Evolutionary conservation across 352 stramenopile genomes (phyloP).

Genomic region (Salisapilia sapeloensis): DNA sequence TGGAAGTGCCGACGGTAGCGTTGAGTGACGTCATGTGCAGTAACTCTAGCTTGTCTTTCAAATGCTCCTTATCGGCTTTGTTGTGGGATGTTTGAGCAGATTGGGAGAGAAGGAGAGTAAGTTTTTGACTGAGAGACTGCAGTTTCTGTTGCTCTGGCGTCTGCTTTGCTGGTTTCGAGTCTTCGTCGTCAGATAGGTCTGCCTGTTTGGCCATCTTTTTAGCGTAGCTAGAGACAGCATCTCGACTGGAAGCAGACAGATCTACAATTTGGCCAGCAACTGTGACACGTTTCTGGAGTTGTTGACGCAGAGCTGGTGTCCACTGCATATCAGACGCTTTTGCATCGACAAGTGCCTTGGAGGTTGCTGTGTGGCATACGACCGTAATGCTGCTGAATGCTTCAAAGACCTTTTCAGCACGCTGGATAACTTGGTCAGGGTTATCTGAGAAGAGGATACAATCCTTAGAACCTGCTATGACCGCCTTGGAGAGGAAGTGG

Average conservation of each 20-base stretch:
- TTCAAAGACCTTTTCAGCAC: not conserved
- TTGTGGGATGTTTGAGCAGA: not conserved
- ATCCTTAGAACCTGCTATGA: too few species aligned
- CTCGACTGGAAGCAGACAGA: not conserved
- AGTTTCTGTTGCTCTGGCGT: slow-evolving; percentile 54
- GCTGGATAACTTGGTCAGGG: not conserved
- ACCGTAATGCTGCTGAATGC: not conserved
- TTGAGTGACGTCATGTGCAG: slow-evolving; percentile 42
- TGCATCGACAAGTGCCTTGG: not conserved
- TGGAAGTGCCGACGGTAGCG: slow-evolving; percentile 26
- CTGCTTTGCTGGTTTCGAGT: slow-evolving; percentile 7
- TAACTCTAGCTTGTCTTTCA: slow-evolving; percentile 39
- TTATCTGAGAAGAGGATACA: not conserved
- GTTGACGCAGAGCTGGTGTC: too few species aligned
- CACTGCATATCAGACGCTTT: too few species aligned
- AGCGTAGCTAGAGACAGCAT: slow-evolving; percentile 3
- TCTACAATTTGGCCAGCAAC: slow-evolving; percentile 1
- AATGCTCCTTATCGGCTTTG: slow-evolving; percentile 13
- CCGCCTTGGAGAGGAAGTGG: too few species aligned
- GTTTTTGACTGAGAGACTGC: slow-evolving; percentile 47
- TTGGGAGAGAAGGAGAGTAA: slow-evolving; percentile 26
- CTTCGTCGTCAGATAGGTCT: slow-evolving; percentile 26
- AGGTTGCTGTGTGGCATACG: not conserved
- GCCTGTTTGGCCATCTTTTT: slow-evolving; percentile 32
- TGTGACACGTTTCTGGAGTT: not conserved